These are phyloP conservation scores for Penicillium steckii DNA, from an alignment of 495 filamentous ascomycete genomes.

Conservation along the genomic window DNA sequence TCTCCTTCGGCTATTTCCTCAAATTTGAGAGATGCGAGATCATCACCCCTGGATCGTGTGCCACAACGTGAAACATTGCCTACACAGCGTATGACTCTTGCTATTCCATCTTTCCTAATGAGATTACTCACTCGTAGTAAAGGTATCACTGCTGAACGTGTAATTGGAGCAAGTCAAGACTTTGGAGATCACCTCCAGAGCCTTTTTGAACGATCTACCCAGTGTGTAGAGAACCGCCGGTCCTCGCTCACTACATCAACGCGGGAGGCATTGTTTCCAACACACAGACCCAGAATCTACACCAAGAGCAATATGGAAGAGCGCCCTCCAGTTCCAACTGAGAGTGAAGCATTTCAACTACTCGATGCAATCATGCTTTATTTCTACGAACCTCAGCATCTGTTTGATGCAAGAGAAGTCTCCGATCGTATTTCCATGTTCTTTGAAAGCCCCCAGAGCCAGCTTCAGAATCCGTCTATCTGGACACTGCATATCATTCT, in stretches of 20 bases:
- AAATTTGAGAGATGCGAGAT: neutral
- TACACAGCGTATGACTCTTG: neutral
- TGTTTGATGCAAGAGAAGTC: constrained; percentile 7
- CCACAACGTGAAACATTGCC: neutral
- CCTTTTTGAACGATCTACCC: constrained; percentile 3
- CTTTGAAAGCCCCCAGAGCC: neutral
- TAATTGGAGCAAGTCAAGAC: constrained; percentile 9
- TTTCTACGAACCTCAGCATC: constrained; percentile 6
- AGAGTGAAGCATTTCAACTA: constrained; percentile 2
- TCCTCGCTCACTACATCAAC: neutral
- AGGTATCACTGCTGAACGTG: constrained; percentile 8
- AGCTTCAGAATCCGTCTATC: neutral
- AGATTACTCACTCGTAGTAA: neutral
- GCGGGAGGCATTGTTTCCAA: neutral
- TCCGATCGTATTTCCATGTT: constrained; percentile 4
- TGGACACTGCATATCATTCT: constrained; percentile 4
- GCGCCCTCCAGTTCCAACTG: neutral
- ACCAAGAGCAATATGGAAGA: neutral
- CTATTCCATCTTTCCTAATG: neutral
- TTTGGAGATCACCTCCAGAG: constrained; percentile 5
- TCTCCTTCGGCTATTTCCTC: neutral
- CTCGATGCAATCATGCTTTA: constrained; percentile 5
- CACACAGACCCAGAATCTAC: neutral
- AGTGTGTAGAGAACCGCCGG: neutral
- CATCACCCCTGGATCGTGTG: neutral